Base-by-base conservation (phyloP, 1,139 yeast species). In the Candida neerlandica region DNA sequence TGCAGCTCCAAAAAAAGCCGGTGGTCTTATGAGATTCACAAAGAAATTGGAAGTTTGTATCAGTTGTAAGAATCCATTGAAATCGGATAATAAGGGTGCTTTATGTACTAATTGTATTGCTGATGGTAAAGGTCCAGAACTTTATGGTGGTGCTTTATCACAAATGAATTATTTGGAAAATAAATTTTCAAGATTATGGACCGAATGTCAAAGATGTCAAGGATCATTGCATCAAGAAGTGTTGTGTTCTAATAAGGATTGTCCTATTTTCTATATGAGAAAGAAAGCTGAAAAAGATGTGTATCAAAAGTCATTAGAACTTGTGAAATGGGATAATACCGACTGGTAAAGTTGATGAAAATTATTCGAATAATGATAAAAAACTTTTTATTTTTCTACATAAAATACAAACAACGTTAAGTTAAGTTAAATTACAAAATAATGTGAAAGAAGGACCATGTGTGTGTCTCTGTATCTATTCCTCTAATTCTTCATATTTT, bases 221-320 rank as follows among this genome's bases (percentile, higher is more conserved):
- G 98, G 98, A 0, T 89, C 96, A 19, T 72, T 95, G 51, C 97
- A 94, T 61, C 97, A 91, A 67, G 98, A 94, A 60, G 99, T 95
- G 6, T 74, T 94, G 39, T 95, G 99, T 66, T 86, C 97, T 0
- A 90, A 94, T 58, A 91, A 91, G 59, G 98, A 94, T 68, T 95
- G 99, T 70, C 97, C 98, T 1, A 94, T 95, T 35, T 95, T 94
- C 62, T 95, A 94, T 67, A 94, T 95, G 99, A 80, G 99, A 62
- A 92, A 86, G 66, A 92, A 94, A 65, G 96, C 92, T 2, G 97
- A 89, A 64, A 92, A 91, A 65, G 98, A 92, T 64, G 82, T 89
- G 10, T 74, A 77, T 50, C 81, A 80, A 44, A 92, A 88, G 55
- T 77, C 88, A 3, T 71, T 70, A 32, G 96, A 91, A 60, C 67